Evolutionary conservation across 1,284 basidiomycete genomes (phyloP).

Genomic region (Hemileia vastatrix): DNA sequence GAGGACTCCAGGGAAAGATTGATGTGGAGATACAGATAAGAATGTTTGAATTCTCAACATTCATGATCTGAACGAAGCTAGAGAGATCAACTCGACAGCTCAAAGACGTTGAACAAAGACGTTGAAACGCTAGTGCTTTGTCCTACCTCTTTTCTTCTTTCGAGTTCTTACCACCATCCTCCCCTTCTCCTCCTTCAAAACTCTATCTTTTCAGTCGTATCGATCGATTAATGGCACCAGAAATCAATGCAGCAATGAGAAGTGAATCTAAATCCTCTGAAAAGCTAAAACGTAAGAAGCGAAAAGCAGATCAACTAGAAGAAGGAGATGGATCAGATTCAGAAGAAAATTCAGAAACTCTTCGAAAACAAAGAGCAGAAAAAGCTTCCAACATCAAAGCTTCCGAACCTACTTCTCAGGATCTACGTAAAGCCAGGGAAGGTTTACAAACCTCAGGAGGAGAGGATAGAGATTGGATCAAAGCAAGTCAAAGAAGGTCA

Average conservation of each 20-base stretch:
- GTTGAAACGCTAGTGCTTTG: too few species aligned
- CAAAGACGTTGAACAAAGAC: too few species aligned
- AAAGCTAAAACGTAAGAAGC: slow-evolving; percentile 6
- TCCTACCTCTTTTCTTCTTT: too few species aligned
- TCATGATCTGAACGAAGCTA: too few species aligned
- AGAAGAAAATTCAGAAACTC: slow-evolving; percentile 18
- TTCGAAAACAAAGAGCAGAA: slow-evolving; percentile 29
- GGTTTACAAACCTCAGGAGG: slow-evolving; percentile 28
- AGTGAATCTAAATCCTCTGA: slow-evolving; percentile 26
- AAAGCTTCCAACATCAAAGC: slow-evolving; percentile 29
- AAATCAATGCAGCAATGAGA: slow-evolving; percentile 30
- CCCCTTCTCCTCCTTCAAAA: too few species aligned
- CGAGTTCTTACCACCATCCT: too few species aligned
- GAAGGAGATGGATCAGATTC: slow-evolving; percentile 22
- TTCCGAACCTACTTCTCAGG: slow-evolving; percentile 26
- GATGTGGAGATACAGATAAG: too few species aligned
- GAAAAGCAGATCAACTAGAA: slow-evolving; percentile 25
- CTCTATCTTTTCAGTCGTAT: slow-evolving; percentile 24
- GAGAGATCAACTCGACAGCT: too few species aligned
- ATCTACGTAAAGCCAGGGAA: slow-evolving; percentile 23
- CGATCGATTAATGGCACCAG: slow-evolving; percentile 32
- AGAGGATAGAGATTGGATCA: slow-evolving; percentile 32
- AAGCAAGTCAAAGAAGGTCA: slow-evolving; percentile 24
- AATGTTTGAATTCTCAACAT: too few species aligned
- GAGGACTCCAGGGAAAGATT: too few species aligned